Base-by-base conservation (phyloP, 306 rosid genomes). In the Hippophae tibetana region DNA sequence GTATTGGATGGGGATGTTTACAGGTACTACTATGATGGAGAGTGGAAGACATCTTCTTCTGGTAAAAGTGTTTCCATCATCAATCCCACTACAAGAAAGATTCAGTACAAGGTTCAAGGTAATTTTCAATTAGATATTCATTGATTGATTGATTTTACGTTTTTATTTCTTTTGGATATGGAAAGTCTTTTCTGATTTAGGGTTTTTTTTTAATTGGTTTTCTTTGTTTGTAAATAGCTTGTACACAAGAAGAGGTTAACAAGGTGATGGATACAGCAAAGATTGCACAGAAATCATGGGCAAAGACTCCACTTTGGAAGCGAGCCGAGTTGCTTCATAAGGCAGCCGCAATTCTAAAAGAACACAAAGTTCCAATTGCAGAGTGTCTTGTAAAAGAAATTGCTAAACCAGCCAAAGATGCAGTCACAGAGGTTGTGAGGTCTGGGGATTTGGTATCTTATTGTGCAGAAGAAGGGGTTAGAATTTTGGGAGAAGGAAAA, bases 371-470 rank as follows among this genome's bases (percentile, higher is more conserved):
- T 0, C 52, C 52, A 11, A 48, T 48, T 48, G 23, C 52, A 5
- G 52, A 12, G 52, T 48, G 52, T 14, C 52, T 48, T 48, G 52
- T 48, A 1, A 48, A 48, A 14, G 52, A 48, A 14, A 48, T 48
- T 11, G 52, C 52, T 10, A 48, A 48, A 48, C 52, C 52, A 48
- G 52, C 52, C 7, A 48, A 48, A 7, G 52, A 48, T 14, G 52
- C 52, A 3, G 52, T 48, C 14, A 48, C 52, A 10, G 52, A 48
- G 13, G 52, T 93, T 76, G 97, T 93, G 74, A 93, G 99, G 75
- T 93, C 99, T 61, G 99, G 99, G 57, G 99, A 93, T 76, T 72
- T 93, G 76, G 64, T 93, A 71, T 93, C 99, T 61, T 93, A 93
- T 59, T 71, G 81, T 74, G 97, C 97, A 61, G 97, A 89, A 81